phyloP scores from a whole-genome alignment of 805 yeast genomes.

The Suhomyces pyralidae region DNA sequence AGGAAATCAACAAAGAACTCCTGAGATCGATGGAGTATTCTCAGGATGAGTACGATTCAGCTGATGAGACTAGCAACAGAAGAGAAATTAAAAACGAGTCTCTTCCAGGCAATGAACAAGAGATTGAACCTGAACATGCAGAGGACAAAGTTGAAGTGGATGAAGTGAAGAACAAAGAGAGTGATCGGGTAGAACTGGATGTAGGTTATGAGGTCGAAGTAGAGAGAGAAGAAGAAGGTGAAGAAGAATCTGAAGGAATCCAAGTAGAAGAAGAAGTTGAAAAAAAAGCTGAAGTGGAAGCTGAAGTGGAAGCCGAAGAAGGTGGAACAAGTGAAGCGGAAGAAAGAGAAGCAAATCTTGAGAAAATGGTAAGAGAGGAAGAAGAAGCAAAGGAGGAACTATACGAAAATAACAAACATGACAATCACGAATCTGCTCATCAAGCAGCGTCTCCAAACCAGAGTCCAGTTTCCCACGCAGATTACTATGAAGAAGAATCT shows the following conservation, averaged over 20 bases:
- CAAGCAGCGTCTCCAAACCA: background rate
- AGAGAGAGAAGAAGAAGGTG: background rate
- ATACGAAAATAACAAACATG: background rate
- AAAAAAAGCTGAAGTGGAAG: background rate
- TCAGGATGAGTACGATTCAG: background rate
- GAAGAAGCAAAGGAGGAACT: background rate
- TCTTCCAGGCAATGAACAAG: background rate
- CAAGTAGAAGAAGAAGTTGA: background rate
- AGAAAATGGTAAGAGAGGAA: background rate
- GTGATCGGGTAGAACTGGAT: background rate
- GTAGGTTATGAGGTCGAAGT: background rate
- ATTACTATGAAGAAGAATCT: background rate
- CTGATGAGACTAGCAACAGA: background rate
- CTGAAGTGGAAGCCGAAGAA: background rate
- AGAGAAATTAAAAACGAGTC: background rate
- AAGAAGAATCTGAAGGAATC: no score
- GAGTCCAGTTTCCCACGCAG: background rate
- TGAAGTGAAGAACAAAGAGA: background rate
- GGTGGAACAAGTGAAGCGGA: background rate
- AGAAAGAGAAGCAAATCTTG: background rate
- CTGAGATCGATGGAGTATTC: conserved; percentile 9
- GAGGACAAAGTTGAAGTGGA: background rate
- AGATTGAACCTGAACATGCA: background rate
- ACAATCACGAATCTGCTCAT: background rate
- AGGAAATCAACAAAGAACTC: conserved; percentile 14